Evolutionary conservation across 2,329 filamentous ascomycete genomes (phyloP), one percentile per base, ranked within the genome.

Genomic region (Penicillium concentricum): DNA sequence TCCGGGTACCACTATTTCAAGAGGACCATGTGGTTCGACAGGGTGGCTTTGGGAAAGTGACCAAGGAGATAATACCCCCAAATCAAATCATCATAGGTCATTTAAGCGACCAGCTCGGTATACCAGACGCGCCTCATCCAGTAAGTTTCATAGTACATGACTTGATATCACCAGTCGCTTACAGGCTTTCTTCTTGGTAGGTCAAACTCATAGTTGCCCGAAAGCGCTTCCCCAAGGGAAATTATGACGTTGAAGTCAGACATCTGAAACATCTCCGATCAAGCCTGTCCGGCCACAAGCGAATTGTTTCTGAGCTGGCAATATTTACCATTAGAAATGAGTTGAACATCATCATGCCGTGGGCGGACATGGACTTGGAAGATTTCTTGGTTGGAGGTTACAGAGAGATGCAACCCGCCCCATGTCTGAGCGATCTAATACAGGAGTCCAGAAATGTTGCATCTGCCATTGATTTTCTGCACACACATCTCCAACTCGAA

Each of bases 341-440:
- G 2, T 64, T 57, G 30, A 61, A 62, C n/a, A 53, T 66, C 9
- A 50, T 66, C 12, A 63, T 50, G 22, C 54, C 58, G 2, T 39
- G 52, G 30, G 64, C 64, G 0, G 34, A 60, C 2, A 62, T 60
- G 55, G 59, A 66, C 26, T 46, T 66, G 18, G 59, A 64, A n/a
- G 18, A 18, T 9, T 62, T 61, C 32, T 57, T 65, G 12, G 5
- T n/a, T 3, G 48, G 51, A 3, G n/a, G 35, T 2, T 44, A 54
- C n/a, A n/a, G 1, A 34, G 24, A 5, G 10, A 42, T 22, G 13
- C n/a, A 15, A 32, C 1, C 5, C 10, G n/a, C n/a, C 2, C 0
- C n/a, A 16, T 10, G 5, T 13, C 6, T 48, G 34, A 18, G 37
- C 2, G 59, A 63, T n/a, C 44, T 66, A 16, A 54, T 63, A 12